Evolutionary conservation across 495 filamentous ascomycete genomes (phyloP), one percentile per base, ranked within the genome.

Genomic region (Neurospora africana): DNA sequence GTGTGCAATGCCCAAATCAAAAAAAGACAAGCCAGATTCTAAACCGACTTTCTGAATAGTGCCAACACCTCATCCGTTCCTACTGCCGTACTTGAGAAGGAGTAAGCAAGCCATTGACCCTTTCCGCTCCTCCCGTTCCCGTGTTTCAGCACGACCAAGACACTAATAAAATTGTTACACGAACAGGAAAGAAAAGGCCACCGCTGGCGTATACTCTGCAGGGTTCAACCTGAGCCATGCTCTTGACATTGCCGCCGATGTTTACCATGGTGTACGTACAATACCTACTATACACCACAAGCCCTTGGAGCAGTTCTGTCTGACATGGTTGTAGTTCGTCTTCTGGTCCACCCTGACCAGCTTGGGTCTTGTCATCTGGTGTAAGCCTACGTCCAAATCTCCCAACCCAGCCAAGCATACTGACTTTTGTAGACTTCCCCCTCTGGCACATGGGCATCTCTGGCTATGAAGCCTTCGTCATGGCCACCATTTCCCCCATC

Each of bases 401-500:
- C 23, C 41, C 67, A 11, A 9, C 69, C 5, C 37, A 53, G n/a
- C 74, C 5, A 9, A 30, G 30, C 35, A 40, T 71, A 79, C 79
- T 53, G 83, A 77, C 61, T 6, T 40, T n/a, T 5, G 3, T 73
- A 94, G 92, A 97, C 79, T 99, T 99, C 78, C 95, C 95, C 19
- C 87, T 99, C n/a, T 99, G 96, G 96, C 89, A 98, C 80, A 98
- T 99, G 96, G 96, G 96, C 72, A 94, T 99, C 73, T 99, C 96
- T 9, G 96, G 96, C 71, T 98, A 97, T 75, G 96, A 99, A 82
- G 90, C 90, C 35, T 85, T 95, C 73, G 89, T 99, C 79, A 89
- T 97, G 87, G 86, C 86, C 73, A 94, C 91, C n/a, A 77, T 93
- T 69, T 91, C 93, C 6, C 95, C 96, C 0, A 83, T 94, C 30